These are phyloP conservation scores for Candida railenensis DNA, from an alignment of 805 yeast genomes.

Conservation along the genomic window DNA sequence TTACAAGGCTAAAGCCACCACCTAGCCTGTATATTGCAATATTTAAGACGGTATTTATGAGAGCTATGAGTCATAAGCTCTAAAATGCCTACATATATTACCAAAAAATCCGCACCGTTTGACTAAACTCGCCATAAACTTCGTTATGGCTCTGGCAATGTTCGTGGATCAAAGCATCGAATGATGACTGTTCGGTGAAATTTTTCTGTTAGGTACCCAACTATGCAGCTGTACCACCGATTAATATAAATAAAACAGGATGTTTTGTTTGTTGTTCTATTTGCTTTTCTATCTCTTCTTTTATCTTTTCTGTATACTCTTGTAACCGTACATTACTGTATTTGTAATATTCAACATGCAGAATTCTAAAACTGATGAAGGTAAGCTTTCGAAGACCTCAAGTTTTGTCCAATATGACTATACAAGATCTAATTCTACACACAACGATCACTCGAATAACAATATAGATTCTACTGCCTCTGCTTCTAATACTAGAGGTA, in stretches of 20 bases:
- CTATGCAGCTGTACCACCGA: too few relatives aligned
- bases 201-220: too few relatives aligned
- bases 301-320: not conserved
- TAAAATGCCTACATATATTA: not conserved
- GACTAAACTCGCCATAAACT: not conserved
- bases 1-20: not conserved
- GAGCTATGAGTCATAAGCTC: not conserved
- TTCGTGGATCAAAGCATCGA: not conserved
- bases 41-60: not conserved
- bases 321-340: not conserved
- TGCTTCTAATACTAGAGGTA: not conserved
- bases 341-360: not conserved
- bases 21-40: not conserved
- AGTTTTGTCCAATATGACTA: conserved; percentile 1
- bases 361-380: not conserved
- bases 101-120: not conserved
- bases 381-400: not conserved
- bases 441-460: not conserved
- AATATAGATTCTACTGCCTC: not conserved
- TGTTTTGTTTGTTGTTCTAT: not conserved
- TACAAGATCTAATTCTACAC: not conserved
- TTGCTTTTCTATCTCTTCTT: not conserved
- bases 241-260: not conserved
- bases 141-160: not conserved
- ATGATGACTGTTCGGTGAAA: not conserved